These are phyloP conservation scores for Lepidium didymum DNA, from an alignment of 345 rosid species.

Conservation along the genomic window DNA sequence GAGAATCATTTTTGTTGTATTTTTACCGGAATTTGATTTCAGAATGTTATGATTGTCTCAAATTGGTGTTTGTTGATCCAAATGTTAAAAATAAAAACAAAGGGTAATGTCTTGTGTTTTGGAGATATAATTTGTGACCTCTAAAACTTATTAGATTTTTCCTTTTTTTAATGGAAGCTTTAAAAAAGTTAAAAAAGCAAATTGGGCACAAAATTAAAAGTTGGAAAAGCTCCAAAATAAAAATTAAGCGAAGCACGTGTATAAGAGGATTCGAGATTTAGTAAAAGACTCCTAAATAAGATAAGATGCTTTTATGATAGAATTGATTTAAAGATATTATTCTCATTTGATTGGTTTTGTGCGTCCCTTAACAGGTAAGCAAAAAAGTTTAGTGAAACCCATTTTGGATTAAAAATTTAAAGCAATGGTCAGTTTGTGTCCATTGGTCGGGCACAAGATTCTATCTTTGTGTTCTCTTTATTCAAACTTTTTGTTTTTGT, in stretches of 20 bases:
- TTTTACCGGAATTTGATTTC: no score
- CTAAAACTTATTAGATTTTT: no score
- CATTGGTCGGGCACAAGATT: constrained; percentile 15
- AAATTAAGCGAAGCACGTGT: constrained; percentile 22
- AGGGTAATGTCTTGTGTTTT: background rate
- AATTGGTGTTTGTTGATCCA: no score
- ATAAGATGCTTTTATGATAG: constrained; percentile 1
- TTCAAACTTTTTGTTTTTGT: background rate
- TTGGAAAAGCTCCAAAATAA: constrained; percentile 16
- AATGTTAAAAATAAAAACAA: no score
- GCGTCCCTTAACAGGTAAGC: constrained; percentile 24
- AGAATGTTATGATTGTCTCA: no score
- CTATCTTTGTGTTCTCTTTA: background rate
- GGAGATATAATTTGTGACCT: background rate
- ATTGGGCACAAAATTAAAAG: constrained; percentile 12
- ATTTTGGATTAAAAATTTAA: background rate
- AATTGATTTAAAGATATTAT: background rate
- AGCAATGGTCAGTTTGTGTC: constrained; percentile 6
- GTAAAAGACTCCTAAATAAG: background rate
- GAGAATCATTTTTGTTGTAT: no score
- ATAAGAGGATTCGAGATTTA: background rate
- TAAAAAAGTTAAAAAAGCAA: constrained; percentile 9
- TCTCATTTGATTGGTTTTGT: constrained; percentile 10
- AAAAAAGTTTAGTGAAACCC: constrained; percentile 12
- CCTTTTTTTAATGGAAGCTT: background rate